Percentiles rank a stretch among this genome's conserved stretches.
phyloP scores from a whole-genome alignment of 228 moss, liverwort and hornwort genomes.

The Sphagnum magellanicum region DNA sequence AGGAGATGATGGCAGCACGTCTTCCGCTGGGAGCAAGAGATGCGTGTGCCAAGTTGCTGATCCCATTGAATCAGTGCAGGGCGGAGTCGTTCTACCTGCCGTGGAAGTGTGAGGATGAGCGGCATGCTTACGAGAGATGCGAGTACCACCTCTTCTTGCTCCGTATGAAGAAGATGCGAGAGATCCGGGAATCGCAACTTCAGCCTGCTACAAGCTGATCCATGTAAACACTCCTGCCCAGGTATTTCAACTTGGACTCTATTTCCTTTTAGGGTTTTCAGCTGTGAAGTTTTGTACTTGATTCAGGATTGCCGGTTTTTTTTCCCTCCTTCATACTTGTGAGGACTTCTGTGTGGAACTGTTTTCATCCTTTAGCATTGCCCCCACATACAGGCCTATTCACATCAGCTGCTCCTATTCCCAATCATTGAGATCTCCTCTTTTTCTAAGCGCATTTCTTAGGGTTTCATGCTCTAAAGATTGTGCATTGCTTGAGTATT shows the following conservation, averaged over 20 bases:
- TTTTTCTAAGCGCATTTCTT: too few species aligned
- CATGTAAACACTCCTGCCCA: not conserved
- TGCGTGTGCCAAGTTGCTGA: slow-evolving; percentile 35
- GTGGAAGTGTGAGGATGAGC: slow-evolving; percentile 42
- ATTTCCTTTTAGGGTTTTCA: not conserved
- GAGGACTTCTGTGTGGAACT: too few species aligned
- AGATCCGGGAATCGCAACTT: slow-evolving; percentile 10
- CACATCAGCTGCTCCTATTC: too few species aligned
- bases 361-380: too few species aligned
- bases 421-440: too few species aligned
- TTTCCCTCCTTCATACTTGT: too few species aligned
- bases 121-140: slow-evolving; percentile 36
- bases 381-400: too few species aligned
- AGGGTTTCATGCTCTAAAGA: too few species aligned
- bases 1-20: slow-evolving; percentile 39
- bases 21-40: slow-evolving; percentile 31
- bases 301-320: too few species aligned
- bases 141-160: slow-evolving; percentile 37
- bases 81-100: slow-evolving; percentile 24
- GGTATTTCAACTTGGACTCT: not conserved
- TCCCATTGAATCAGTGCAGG: slow-evolving; percentile 37
- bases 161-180: slow-evolving; percentile 45
- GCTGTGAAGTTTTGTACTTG: too few species aligned
- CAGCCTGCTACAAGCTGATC: slow-evolving; percentile 16
- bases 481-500: too few species aligned